Conservation (phyloP, 169 alveolate species). For the Babesia bovis region DNA sequence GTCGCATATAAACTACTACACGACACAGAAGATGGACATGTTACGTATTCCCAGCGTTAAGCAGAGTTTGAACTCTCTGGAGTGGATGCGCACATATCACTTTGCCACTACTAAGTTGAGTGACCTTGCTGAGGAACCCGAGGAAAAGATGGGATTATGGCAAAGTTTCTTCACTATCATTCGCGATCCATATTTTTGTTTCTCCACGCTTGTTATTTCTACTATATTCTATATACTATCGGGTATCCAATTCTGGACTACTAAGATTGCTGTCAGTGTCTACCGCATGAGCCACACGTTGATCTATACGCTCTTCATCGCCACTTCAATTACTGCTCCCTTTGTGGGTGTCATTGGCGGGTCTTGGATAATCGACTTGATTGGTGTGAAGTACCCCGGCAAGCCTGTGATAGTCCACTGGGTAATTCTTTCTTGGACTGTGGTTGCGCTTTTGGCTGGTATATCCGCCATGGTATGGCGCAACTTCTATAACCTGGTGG, state of each 20-base stretch:
- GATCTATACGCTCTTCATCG: constrained; percentile 71
- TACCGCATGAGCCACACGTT: constrained; percentile 66
- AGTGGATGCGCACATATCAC: constrained; percentile 13
- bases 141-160: constrained; percentile 43
- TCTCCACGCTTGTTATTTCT: constrained; percentile 69
- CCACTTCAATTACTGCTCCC: constrained; percentile 84
- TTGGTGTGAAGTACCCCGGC: constrained; percentile 76
- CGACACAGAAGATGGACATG: constrained; percentile 5
- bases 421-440: constrained; percentile 37
- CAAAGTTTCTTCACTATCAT: constrained; percentile 65
- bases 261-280: constrained; percentile 72
- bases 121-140: not conserved
- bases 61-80: constrained; percentile 11
- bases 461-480: constrained; percentile 1
- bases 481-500: constrained; percentile 12
- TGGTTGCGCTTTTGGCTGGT: constrained; percentile 20
- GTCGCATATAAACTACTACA: not conserved
- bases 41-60: not conserved
- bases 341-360: constrained; percentile 84
- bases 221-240: constrained; percentile 82
- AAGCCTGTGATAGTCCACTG: constrained; percentile 26
- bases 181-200: constrained; percentile 72
- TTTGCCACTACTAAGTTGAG: not conserved
- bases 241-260: constrained; percentile 89
- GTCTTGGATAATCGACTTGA: constrained; percentile 79